These are phyloP conservation scores for Penicillium pancosmium DNA, from an alignment of 495 filamentous ascomycete genomes.

Conservation along the genomic window DNA sequence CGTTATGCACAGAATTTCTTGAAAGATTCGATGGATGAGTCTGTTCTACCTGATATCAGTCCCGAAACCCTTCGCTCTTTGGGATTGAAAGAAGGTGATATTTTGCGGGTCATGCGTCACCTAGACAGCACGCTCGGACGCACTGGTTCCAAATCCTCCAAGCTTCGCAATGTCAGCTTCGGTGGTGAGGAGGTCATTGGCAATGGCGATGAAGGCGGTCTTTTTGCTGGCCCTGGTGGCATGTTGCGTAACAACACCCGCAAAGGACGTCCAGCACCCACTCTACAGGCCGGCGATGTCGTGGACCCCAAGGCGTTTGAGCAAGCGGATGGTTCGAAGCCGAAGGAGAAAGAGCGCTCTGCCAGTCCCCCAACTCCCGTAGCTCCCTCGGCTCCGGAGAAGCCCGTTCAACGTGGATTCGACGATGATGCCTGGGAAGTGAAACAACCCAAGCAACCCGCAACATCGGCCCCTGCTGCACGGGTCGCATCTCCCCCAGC, in stretches of 20 bases:
- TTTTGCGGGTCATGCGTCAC: conserved; percentile 88
- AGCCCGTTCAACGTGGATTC: conserved; percentile 66
- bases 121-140: conserved; percentile 82
- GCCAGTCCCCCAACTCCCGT: conserved; percentile 48
- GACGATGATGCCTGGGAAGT: conserved; percentile 98
- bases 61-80: conserved; percentile 78
- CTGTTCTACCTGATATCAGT: conserved; percentile 82
- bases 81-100: conserved; percentile 93
- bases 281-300: conserved; percentile 78
- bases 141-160: conserved; percentile 55
- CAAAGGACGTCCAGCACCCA: conserved; percentile 84
- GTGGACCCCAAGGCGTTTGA: conserved; percentile 88
- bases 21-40: conserved; percentile 94
- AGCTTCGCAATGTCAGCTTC: conserved; percentile 64
- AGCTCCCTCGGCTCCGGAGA: conserved; percentile 44
- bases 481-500: conserved; percentile 41
- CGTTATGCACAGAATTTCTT: conserved; percentile 87
- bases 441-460: conserved; percentile 77
- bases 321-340: conserved; percentile 53
- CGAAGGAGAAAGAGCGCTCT: conserved; percentile 42
- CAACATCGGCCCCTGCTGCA: conserved; percentile 31
- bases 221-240: conserved; percentile 92
- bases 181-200: conserved; percentile 57
- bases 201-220: conserved; percentile 63
- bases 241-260: conserved; percentile 91